Evolutionary conservation across 2,329 filamentous ascomycete species (phyloP).

Genomic region (Trichoderma simmonsii): DNA sequence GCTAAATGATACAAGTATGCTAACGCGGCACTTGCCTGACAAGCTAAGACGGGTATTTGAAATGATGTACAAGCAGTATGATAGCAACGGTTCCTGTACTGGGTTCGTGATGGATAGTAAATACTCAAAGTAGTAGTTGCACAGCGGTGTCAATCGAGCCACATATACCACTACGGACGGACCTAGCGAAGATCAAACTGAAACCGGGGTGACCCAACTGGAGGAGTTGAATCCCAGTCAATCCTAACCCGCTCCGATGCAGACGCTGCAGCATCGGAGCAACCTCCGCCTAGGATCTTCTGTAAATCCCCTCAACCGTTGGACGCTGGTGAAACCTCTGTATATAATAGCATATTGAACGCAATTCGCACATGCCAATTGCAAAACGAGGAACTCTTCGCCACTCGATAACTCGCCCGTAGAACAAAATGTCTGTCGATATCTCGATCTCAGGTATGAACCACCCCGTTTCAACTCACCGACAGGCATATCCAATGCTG

Average conservation of each 20-base stretch:
- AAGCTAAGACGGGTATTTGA: not conserved
- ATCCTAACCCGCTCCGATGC: not conserved
- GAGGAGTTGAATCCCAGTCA: not conserved
- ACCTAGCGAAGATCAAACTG: not conserved
- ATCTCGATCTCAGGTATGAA: conserved; percentile 11
- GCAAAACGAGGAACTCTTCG: not conserved
- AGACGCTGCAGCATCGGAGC: not conserved
- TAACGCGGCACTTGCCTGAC: not conserved
- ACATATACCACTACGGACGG: not conserved
- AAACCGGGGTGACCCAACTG: not conserved
- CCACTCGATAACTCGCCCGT: not conserved
- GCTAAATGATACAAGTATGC: not conserved
- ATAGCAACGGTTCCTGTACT: not conserved
- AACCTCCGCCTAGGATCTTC: not conserved
- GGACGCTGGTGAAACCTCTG: not conserved
- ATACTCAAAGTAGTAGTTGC: not conserved
- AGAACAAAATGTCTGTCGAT: not conserved
- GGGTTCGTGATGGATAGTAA: not conserved
- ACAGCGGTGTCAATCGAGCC: not conserved
- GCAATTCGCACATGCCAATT: not conserved
- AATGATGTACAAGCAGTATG: not conserved
- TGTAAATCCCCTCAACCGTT: not conserved
- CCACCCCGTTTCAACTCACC: not conserved
- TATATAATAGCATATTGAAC: not conserved
- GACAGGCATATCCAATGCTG: not conserved